Percentiles rank a stretch among this genome's conserved stretches.
phyloP scores from a whole-genome alignment of 192 early-diverging fungal genomes.

The Allomyces arbusculus region DNA sequence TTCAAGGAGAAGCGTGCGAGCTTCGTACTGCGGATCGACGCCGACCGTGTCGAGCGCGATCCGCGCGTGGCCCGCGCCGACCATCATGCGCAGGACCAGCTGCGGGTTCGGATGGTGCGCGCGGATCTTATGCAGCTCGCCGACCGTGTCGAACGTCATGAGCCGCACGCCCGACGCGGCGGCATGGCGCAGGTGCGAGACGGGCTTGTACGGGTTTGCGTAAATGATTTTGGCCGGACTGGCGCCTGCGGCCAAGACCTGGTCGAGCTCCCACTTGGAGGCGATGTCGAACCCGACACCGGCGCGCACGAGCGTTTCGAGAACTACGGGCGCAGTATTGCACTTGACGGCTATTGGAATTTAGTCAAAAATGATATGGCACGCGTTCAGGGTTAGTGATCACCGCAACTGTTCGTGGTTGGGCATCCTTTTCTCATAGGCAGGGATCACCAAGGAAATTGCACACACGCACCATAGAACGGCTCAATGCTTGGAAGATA shows the following conservation, averaged over 20 bases:
- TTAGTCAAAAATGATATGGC: too few species aligned
- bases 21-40: slow-evolving; percentile 71
- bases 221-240: slow-evolving; percentile 69
- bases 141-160: slow-evolving; percentile 99
- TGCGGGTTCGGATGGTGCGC: slow-evolving; percentile 56
- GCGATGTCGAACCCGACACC: slow-evolving; percentile 95
- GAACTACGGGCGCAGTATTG: slow-evolving; percentile 70
- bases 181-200: slow-evolving; percentile 82
- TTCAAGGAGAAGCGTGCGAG: slow-evolving; percentile 41
- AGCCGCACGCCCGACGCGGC: slow-evolving; percentile 47
- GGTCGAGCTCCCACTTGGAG: slow-evolving; percentile 77
- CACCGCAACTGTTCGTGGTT: too few species aligned
- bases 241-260: slow-evolving; percentile 50
- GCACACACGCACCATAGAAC: slow-evolving; percentile 53
- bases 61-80: slow-evolving; percentile 77
- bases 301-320: slow-evolving; percentile 56
- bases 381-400: too few species aligned
- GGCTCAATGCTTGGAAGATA: slow-evolving; percentile 84
- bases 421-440: too few species aligned
- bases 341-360: slow-evolving; percentile 69
- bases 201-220: slow-evolving; percentile 98
- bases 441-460: neutral
- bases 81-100: slow-evolving; percentile 79
- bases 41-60: slow-evolving; percentile 79
- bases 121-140: slow-evolving; percentile 89